Evolutionary conservation across 2,329 filamentous ascomycete genomes (phyloP).

Genomic region (Thielaviopsis populi): DNA sequence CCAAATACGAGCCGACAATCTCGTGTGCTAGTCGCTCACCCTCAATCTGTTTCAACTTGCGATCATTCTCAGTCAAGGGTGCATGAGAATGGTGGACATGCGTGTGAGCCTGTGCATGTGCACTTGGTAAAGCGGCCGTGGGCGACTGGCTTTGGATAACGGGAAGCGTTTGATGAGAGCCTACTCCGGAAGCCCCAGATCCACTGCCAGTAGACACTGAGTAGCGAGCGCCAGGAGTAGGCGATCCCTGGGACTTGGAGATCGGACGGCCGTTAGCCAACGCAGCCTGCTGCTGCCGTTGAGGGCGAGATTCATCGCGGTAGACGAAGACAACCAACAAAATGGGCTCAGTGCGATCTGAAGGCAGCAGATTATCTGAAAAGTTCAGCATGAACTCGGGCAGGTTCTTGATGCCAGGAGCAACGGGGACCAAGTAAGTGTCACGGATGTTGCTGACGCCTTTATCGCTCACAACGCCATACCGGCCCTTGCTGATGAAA

Average conservation of each 20-base stretch:
- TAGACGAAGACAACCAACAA: slow-evolving; percentile 77
- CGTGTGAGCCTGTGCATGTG: background rate
- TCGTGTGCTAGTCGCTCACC: slow-evolving; percentile 45
- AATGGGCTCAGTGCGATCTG: slow-evolving; percentile 56
- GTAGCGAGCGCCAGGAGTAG: slow-evolving; percentile 22
- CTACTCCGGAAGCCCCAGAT: slow-evolving; percentile 5
- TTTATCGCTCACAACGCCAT: slow-evolving; percentile 74
- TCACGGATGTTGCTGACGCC: slow-evolving; percentile 64
- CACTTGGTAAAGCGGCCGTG: background rate
- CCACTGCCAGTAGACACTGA: background rate
- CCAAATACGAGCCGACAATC: slow-evolving; percentile 48
- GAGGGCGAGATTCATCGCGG: slow-evolving; percentile 35
- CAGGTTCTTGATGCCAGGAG: slow-evolving; percentile 52
- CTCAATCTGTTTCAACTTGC: slow-evolving; percentile 18
- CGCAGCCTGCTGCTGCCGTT: background rate
- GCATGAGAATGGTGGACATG: background rate
- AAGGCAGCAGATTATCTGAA: slow-evolving; percentile 67
- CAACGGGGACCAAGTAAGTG: slow-evolving; percentile 78
- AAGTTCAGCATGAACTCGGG: slow-evolving; percentile 82
- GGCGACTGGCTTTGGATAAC: slow-evolving; percentile 6
- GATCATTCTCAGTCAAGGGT: slow-evolving; percentile 9
- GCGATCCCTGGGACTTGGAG: slow-evolving; percentile 20
- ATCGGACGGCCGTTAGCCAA: background rate
- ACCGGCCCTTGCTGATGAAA: slow-evolving; percentile 66
- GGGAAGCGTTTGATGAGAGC: slow-evolving; percentile 21